Base-by-base conservation (phyloP, 2,329 filamentous ascomycete species). In the Curvularia hawaiiensis region DNA sequence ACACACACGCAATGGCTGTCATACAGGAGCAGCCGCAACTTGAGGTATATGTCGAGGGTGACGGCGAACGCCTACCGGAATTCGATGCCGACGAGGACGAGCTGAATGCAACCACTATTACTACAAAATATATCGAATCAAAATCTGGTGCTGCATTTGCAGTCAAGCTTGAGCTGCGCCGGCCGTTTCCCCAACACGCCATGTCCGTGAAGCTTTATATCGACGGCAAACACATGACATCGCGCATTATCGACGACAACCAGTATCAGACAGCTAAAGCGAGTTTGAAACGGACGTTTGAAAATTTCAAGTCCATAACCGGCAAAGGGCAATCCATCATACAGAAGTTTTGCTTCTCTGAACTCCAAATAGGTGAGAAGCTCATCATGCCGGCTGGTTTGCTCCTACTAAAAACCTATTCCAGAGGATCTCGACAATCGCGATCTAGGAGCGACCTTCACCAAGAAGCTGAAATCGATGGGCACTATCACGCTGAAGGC, bases 41-140 rank as follows among this genome's bases (percentile, higher is more conserved):
- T 43, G 57, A 60, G 44, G 57, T 60, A 44, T 51, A 60, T 1
- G 58, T 77, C n/a, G 41, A 57, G 6, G 59, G 66, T 30, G 59
- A 70, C 16, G 64, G 62, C 18, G 31, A 33, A 1, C 28, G 59
- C 0, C 50, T 73, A 10, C 35, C 62, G 18, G 73, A 77, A 45
- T 72, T 70, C 43, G 63, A 68, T 22, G 59, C 69, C 4, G 66
- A 74, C 1, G 58, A 65, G 1, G 28, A 52, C 9, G 20, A 22
- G 2, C 11, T 8, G 35, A 44, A 4, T 3, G 22, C 22, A 24
- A 9, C 20, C 1, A 31, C 48, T 0, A 59, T 48, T 2, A 58
- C 67, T 2, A 69, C 63, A 0, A 77, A 70, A 24, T 77, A 76
- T 45, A 61, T 78, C 16, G 70, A 76, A 46, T 67, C 69, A 0